These are phyloP conservation scores for Sphagnum magellanicum DNA, from an alignment of 228 moss, liverwort and hornwort genomes.

Conservation along the genomic window DNA sequence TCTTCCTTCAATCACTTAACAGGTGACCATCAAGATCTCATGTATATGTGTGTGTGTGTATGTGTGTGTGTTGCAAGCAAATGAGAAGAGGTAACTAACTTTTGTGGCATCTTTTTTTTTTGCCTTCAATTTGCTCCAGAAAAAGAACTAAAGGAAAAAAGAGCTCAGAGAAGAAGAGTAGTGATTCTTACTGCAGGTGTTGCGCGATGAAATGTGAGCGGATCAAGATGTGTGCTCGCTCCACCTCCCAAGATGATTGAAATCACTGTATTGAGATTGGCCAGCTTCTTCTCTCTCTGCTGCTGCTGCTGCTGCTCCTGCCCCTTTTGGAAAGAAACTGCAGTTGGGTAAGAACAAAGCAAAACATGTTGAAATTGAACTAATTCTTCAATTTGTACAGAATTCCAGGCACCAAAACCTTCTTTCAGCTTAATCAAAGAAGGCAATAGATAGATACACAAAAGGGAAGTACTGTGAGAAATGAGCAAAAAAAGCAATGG, in stretches of 20 bases:
- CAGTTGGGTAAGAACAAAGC: neutral
- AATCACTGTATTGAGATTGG: conserved; percentile 67
- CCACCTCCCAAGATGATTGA: conserved; percentile 81
- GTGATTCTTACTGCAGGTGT: conserved; percentile 58
- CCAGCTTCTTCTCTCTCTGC: conserved; percentile 34
- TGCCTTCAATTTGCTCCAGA: neutral
- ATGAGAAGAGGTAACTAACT: neutral
- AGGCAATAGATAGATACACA: neutral
- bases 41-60: neutral
- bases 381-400: neutral
- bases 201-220: conserved; percentile 68
- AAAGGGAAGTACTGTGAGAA: too few relatives aligned
- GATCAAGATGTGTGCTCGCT: conserved; percentile 72
- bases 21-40: neutral
- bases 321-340: neutral
- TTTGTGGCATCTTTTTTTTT: neutral
- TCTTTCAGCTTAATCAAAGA: neutral
- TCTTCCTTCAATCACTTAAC: neutral
- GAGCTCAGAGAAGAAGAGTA: neutral
- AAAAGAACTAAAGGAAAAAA: neutral
- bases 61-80: neutral
- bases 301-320: conserved; percentile 28
- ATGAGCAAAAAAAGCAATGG: neutral
- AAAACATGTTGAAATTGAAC: neutral
- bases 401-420: too few relatives aligned